Conservation (phyloP, 2,329 filamentous ascomycete species). For the Arthrinium puccinioides region DNA sequence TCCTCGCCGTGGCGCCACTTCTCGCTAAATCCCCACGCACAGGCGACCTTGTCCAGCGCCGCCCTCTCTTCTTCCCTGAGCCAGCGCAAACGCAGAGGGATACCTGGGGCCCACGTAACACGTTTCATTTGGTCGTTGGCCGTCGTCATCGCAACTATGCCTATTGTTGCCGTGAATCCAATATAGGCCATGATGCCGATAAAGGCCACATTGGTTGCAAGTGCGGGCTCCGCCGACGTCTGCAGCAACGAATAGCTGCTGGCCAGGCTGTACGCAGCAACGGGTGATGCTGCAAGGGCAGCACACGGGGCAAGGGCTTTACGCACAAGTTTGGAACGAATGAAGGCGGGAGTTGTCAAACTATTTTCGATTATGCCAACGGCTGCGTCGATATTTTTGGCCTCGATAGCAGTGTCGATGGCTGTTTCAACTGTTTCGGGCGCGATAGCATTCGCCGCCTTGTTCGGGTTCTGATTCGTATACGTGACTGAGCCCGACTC, state of each 20-base stretch:
- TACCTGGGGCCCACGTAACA: slow-evolving; percentile 82
- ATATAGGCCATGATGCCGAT: slow-evolving; percentile 78
- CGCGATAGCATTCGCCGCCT: slow-evolving; percentile 65
- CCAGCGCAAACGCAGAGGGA: slow-evolving; percentile 76
- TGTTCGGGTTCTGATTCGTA: slow-evolving; percentile 57
- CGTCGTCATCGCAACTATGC: slow-evolving; percentile 76
- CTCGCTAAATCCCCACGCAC: slow-evolving; percentile 89
- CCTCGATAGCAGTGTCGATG: slow-evolving; percentile 70
- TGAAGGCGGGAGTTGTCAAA: slow-evolving; percentile 60
- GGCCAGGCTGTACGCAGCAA: slow-evolving; percentile 64
- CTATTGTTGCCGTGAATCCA: slow-evolving; percentile 71
- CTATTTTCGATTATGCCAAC: slow-evolving; percentile 67
- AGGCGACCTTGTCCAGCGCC: slow-evolving; percentile 77
- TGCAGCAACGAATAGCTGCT: slow-evolving; percentile 60
- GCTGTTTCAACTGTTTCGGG: slow-evolving; percentile 63
- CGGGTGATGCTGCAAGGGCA: slow-evolving; percentile 49
- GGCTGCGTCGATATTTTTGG: slow-evolving; percentile 70
- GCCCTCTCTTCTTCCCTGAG: slow-evolving; percentile 83
- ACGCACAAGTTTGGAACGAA: slow-evolving; percentile 59
- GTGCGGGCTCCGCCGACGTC: slow-evolving; percentile 66
- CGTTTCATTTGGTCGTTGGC: slow-evolving; percentile 92
- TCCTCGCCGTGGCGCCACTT: slow-evolving; percentile 76
- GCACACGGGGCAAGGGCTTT: slow-evolving; percentile 53
- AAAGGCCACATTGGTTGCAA: slow-evolving; percentile 73
- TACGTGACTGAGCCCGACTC: slow-evolving; percentile 53